Base-by-base conservation (phyloP, 2,329 filamentous ascomycete genomes). In the Knoxdaviesia proteae region DNA sequence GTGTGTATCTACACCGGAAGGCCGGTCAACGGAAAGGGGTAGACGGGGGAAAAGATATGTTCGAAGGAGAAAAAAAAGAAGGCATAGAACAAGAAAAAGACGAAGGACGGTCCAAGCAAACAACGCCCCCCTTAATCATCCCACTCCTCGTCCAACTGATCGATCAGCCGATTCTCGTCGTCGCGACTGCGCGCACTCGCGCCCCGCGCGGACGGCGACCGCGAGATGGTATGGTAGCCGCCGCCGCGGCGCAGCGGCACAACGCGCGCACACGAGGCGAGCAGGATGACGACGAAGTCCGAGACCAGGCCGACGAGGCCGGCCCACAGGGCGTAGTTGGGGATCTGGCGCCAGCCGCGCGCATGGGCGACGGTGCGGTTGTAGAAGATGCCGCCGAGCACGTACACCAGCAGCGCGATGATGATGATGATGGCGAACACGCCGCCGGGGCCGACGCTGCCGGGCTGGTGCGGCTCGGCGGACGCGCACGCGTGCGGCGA, bases 121-220 rank as follows among this genome's bases (percentile, higher is more conserved):
- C 30, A 31, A 7, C 35, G 3, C 9, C 31, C 30, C 38, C 10
- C 36, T 45, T 53, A 77, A 48, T 94, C 87, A 51, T 94, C 87
- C 88, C 88, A 96, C 56, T 94, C 87, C 58, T 96, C 88, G 53
- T 96, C 90, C 46, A 94, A 67, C 59, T 94, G 84, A 58, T 96
- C 88, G 57, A 98, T 96, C 51, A 96, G 62, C 48, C 86, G 67
- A 58, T 96, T 94, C 61, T 96, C 90, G 44, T 86, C 87, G 46
- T 94, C 88, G 44, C 67, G 58, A 52, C 64, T 64, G 50, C 66
- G 56, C 49, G 57, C 20, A 20, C 20, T 20, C 20, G 20, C 20
- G 20, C 20, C 20, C 20, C 20, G 20, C 20, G 2, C 20, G 20
- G 20, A 20, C 20, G 20, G 20, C 20, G 20, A 20, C 20, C 20